Evolutionary conservation across 306 rosid genomes (phyloP).

Genomic region (Trifolium subterraneum): DNA sequence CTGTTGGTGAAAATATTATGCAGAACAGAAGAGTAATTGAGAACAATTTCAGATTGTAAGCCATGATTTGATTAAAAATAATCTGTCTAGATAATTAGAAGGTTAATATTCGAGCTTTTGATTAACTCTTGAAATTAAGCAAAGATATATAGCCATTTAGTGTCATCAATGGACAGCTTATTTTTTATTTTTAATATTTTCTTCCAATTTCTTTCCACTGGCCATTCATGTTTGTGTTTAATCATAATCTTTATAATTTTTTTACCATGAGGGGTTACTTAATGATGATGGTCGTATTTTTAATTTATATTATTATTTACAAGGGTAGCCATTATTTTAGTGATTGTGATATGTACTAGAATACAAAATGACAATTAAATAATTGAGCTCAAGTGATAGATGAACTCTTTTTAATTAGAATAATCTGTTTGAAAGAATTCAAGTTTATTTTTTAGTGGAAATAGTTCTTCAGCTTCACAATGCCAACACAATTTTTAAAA

Average conservation of each 20-base stretch:
- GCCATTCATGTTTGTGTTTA: constrained; percentile 8
- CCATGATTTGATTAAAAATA: constrained; percentile 6
- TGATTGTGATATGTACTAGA: constrained; percentile 14
- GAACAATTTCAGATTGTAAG: constrained; percentile 13
- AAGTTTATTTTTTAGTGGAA: too few relatives aligned
- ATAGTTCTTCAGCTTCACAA: too few relatives aligned
- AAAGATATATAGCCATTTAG: constrained; percentile 9
- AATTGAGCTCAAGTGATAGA: too few relatives aligned
- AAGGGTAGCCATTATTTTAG: background rate
- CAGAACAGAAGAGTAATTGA: constrained; percentile 21
- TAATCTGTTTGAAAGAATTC: too few relatives aligned
- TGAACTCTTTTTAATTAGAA: too few relatives aligned
- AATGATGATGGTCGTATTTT: background rate
- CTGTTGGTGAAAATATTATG: constrained; percentile 31
- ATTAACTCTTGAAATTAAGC: constrained; percentile 14
- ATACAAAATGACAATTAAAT: too few relatives aligned
- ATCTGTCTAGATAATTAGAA: background rate
- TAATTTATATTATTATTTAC: background rate
- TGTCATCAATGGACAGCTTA: constrained; percentile 7
- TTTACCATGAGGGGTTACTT: background rate
- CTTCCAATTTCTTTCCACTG: background rate
- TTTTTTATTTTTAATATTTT: background rate
- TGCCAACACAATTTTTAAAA: too few relatives aligned
- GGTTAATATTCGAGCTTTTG: constrained; percentile 1
- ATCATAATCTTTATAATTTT: constrained; percentile 1